These are phyloP conservation scores for Lactarius vividus DNA, from an alignment of 768 basidiomycete species.

Conservation along the genomic window DNA sequence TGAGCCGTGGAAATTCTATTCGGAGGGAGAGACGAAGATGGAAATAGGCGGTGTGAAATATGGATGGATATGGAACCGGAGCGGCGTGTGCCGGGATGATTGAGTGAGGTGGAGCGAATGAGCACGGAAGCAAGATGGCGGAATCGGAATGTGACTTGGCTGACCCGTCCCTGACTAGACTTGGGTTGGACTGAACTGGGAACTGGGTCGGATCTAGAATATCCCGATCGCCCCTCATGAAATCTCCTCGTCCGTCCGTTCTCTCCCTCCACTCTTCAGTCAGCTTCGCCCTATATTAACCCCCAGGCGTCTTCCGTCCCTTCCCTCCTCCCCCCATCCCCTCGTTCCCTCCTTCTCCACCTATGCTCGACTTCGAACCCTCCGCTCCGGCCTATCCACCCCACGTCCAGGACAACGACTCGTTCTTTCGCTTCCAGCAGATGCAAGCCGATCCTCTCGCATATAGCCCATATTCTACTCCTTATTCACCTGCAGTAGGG, in stretches of 20 bases:
- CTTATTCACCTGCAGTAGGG: neutral
- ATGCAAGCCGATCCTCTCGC: constrained; percentile 16
- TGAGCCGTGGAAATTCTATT: neutral
- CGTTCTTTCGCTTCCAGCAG: constrained; percentile 1
- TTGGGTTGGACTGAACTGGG: constrained; percentile 9
- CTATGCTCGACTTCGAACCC: constrained; percentile 24
- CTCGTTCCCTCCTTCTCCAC: neutral
- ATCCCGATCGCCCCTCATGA: constrained; percentile 18
- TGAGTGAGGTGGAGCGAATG: neutral
- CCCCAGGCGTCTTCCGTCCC: constrained; percentile 14
- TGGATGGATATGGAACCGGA: neutral
- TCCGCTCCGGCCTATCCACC: constrained; percentile 10
- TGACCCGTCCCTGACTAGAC: neutral
- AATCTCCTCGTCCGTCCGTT: neutral
- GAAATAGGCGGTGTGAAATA: neutral
- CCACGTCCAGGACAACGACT: constrained; percentile 13
- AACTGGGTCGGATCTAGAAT: constrained; percentile 26
- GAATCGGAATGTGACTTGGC: constrained; percentile 6
- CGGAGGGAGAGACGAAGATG: neutral
- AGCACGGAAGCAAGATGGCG: neutral
- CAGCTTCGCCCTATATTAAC: constrained; percentile 21
- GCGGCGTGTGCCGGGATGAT: neutral
- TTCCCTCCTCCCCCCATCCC: neutral
- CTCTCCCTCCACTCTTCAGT: constrained; percentile 2
- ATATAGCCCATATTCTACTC: constrained; percentile 15